These are phyloP conservation scores for Aureobasidium sp. DNA, from an alignment of 2,329 filamentous ascomycete species.

Conservation along the genomic window DNA sequence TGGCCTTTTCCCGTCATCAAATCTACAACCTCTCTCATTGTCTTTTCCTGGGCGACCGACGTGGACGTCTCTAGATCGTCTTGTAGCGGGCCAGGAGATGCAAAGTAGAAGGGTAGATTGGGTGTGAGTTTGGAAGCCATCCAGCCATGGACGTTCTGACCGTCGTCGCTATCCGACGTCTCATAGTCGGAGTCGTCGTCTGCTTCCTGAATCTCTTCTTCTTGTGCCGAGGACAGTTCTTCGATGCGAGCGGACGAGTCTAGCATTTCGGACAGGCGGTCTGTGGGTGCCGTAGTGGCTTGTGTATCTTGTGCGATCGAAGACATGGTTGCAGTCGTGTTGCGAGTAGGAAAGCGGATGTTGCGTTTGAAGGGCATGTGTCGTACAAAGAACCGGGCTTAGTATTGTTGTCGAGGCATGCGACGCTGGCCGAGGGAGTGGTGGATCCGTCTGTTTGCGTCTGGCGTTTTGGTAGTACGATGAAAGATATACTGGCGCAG, in stretches of 20 bases:
- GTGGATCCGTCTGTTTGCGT: neutral
- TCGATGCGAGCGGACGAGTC: slow-evolving; percentile 25
- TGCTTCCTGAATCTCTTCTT: slow-evolving; percentile 21
- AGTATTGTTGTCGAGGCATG: slow-evolving; percentile 20
- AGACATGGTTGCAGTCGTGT: slow-evolving; percentile 4
- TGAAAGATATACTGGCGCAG: neutral
- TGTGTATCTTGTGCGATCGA: neutral
- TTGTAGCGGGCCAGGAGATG: slow-evolving; percentile 51
- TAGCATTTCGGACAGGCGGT: slow-evolving; percentile 26
- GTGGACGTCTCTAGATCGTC: slow-evolving; percentile 63
- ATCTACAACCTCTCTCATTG: slow-evolving; percentile 61
- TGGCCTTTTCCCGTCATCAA: slow-evolving; percentile 52
- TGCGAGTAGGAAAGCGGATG: neutral
- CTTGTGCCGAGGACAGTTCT: slow-evolving; percentile 26
- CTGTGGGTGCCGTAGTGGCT: neutral
- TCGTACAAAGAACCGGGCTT: neutral
- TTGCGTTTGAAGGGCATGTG: slow-evolving; percentile 2
- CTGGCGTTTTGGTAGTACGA: neutral
- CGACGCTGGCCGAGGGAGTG: neutral
- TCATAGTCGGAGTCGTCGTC: slow-evolving; percentile 18
- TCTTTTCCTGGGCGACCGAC: slow-evolving; percentile 61
- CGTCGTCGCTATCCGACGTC: slow-evolving; percentile 7
- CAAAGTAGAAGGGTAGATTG: slow-evolving; percentile 49
- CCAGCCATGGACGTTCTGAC: slow-evolving; percentile 16
- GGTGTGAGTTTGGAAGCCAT: slow-evolving; percentile 9